Evolutionary conservation across 2,329 filamentous ascomycete genomes (phyloP).

Genomic region (Ascochyta rabiei): DNA sequence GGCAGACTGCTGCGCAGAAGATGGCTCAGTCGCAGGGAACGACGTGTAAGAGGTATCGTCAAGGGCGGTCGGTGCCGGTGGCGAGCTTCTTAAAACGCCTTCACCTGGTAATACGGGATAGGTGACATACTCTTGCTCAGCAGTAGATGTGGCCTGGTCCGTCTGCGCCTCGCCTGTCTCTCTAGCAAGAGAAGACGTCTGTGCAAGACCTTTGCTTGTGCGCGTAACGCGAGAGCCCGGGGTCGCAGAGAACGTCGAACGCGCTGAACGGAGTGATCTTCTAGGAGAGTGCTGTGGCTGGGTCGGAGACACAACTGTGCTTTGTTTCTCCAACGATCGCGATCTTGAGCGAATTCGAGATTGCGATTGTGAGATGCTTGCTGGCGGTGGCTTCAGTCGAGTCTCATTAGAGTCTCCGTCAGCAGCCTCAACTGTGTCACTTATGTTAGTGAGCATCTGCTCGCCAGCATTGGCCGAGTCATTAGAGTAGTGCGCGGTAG

Average conservation of each 20-base stretch:
- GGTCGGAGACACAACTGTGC: not conserved
- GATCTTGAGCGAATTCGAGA: not conserved
- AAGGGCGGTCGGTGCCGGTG: constrained; percentile 10
- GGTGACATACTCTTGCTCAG: not conserved
- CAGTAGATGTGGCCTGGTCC: not conserved
- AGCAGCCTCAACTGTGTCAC: not conserved
- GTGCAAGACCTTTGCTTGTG: not conserved
- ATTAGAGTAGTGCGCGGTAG: constrained; percentile 33
- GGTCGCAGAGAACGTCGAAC: constrained; percentile 3
- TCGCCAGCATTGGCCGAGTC: constrained; percentile 29
- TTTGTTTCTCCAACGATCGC: not conserved
- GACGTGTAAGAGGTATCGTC: constrained; percentile 18
- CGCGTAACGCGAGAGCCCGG: constrained; percentile 5
- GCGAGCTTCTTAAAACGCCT: constrained; percentile 18
- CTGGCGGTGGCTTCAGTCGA: constrained; percentile 7
- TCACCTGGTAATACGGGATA: constrained; percentile 6
- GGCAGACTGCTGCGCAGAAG: constrained; percentile 19
- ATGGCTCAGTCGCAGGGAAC: constrained; percentile 9
- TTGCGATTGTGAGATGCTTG: not conserved
- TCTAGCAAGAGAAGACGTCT: not conserved
- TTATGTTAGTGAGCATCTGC: constrained; percentile 18
- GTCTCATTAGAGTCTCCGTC: constrained; percentile 2
- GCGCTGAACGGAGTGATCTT: constrained; percentile 1
- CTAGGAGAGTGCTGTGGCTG: constrained; percentile 1
- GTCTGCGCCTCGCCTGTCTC: not conserved